Percentiles rank a stretch among this genome's conserved stretches.
These are phyloP conservation scores for Pseudotsuga menziesii DNA, from an alignment of 75 land plant genomes.

Conservation along the genomic window DNA sequence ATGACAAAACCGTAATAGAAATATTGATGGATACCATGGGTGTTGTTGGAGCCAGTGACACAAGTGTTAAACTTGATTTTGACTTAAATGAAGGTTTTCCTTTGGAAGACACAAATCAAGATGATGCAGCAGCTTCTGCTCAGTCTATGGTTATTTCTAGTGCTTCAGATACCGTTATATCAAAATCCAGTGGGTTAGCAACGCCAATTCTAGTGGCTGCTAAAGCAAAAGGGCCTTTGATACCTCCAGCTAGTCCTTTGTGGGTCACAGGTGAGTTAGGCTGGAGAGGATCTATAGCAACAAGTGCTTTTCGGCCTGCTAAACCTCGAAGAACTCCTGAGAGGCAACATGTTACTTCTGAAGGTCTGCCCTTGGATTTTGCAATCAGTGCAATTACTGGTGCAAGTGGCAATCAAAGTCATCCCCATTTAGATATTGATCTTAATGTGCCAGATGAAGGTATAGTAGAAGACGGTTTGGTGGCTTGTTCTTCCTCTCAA, in stretches of 20 bases:
- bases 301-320: constrained; percentile 97
- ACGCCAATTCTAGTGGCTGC: constrained; percentile 73
- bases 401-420: constrained; percentile 28
- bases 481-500: neutral
- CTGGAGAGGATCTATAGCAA: constrained; percentile 98
- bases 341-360: constrained; percentile 25
- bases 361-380: constrained; percentile 17
- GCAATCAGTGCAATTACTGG: neutral
- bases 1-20: too few species aligned
- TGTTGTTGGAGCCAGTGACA: too few species aligned
- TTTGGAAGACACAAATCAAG: constrained; percentile 46
- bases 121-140: constrained; percentile 23
- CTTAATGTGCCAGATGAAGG: constrained; percentile 87
- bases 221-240: constrained; percentile 81
- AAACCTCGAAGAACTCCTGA: constrained; percentile 74
- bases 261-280: constrained; percentile 67
- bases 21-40: too few species aligned
- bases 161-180: constrained; percentile 14
- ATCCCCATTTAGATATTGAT: constrained; percentile 68
- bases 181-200: constrained; percentile 26
- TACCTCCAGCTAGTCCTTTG: constrained; percentile 64
- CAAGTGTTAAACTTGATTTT: too few species aligned
- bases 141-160: constrained; percentile 16
- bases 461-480: constrained; percentile 34
- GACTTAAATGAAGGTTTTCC: too few species aligned